Evolutionary conservation across 2,329 filamentous ascomycete species (phyloP).

Genomic region (Claviceps purpurea): DNA sequence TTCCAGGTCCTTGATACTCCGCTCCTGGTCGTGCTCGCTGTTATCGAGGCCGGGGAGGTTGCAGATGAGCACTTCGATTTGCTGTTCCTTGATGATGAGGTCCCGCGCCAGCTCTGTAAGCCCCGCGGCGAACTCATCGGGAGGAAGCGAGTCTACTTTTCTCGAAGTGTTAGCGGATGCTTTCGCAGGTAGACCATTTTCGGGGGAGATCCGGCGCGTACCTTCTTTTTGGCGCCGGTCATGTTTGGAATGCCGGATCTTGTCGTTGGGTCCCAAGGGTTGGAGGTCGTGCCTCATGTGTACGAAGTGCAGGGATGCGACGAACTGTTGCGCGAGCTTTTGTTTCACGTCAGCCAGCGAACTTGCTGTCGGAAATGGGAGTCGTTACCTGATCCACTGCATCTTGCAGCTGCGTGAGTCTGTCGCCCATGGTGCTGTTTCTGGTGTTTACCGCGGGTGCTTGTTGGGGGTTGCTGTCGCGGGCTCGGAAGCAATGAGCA

Average conservation of each 20-base stretch:
- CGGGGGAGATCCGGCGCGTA: conserved; percentile 10
- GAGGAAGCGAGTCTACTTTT: conserved; percentile 45
- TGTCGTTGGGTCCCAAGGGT: conserved; percentile 42
- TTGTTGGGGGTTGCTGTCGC: too few relatives aligned
- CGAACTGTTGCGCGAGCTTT: conserved; percentile 55
- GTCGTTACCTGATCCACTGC: conserved; percentile 59
- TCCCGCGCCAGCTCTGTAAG: conserved; percentile 64
- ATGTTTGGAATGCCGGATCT: conserved; percentile 44
- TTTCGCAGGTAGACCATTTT: not conserved
- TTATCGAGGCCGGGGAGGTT: conserved; percentile 64
- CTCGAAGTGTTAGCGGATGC: not conserved
- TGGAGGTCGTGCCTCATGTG: conserved; percentile 56
- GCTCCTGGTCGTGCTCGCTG: conserved; percentile 64
- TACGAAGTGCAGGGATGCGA: conserved; percentile 52
- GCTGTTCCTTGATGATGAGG: conserved; percentile 66
- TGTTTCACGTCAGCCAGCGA: not conserved
- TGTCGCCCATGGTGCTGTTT: conserved; percentile 47
- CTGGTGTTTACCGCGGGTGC: not conserved
- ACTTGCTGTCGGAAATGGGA: not conserved
- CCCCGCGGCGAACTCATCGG: conserved; percentile 52
- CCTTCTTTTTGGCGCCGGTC: conserved; percentile 38
- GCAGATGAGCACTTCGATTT: conserved; percentile 67
- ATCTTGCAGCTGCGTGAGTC: conserved; percentile 74
- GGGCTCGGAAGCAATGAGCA: not conserved
- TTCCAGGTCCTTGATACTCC: conserved; percentile 50